A percentile compares a stretch with the other conserved stretches of the same genome.
phyloP scores from a whole-genome alignment of 164 flowering plant species.

The Cinnamomum chago region DNA sequence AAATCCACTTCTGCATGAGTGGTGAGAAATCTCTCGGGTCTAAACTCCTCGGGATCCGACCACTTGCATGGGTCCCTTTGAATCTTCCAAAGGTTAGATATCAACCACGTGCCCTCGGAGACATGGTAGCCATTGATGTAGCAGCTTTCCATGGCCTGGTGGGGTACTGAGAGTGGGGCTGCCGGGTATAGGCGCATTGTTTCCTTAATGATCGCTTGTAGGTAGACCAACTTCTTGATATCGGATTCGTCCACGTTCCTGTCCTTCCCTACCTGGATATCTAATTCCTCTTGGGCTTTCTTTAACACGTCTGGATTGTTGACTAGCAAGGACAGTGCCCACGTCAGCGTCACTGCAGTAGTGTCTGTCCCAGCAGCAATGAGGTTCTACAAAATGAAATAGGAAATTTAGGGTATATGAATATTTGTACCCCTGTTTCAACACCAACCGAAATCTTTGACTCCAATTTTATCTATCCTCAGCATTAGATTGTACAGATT shows the following conservation, averaged over 20 bases:
- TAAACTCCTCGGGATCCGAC: conserved; percentile 1
- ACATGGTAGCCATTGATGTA: conserved; percentile 5
- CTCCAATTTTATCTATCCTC: too few relatives aligned
- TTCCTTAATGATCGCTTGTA: conserved; percentile 9
- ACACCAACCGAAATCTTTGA: too few relatives aligned
- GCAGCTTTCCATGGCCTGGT: conserved; percentile 7
- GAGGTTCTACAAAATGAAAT: not conserved
- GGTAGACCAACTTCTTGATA: conserved; percentile 1
- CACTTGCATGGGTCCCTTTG: conserved; percentile 12
- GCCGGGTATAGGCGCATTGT: conserved; percentile 5
- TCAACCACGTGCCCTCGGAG: not conserved
- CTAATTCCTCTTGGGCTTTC: conserved; percentile 4
- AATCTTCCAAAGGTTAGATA: conserved; percentile 10
- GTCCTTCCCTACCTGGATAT: not conserved
- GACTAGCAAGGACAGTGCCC: conserved; percentile 5
- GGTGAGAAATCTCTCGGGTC: conserved; percentile 10
- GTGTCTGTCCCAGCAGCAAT: conserved; percentile 3
- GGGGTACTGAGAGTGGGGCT: conserved; percentile 4
- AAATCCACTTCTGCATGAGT: conserved; percentile 3
- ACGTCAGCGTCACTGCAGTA: not conserved
- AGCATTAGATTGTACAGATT: too few relatives aligned
- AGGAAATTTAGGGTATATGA: not conserved
- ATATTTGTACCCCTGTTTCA: not conserved
- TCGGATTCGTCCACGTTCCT: not conserved
- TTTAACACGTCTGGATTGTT: not conserved